These are phyloP conservation scores for Plasmodium fragile DNA, from an alignment of 169 alveolate species.

Conservation along the genomic window DNA sequence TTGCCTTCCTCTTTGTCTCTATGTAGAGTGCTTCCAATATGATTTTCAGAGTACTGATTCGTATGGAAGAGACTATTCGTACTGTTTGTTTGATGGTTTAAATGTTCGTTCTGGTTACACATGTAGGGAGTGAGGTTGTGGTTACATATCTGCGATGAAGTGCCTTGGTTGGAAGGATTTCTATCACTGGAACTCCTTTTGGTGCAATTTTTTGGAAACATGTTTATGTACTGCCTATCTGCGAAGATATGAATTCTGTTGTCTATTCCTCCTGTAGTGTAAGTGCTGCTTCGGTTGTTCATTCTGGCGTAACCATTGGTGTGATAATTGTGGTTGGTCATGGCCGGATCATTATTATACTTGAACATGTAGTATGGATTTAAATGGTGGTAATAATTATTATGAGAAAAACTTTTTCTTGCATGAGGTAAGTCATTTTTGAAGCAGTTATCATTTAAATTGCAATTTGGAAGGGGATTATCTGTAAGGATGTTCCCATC, in stretches of 20 bases:
- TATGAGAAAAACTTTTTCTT: conserved; percentile 1
- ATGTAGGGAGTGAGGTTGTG: neutral
- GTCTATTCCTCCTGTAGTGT: conserved; percentile 2
- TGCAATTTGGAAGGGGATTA: neutral
- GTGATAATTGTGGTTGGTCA: neutral
- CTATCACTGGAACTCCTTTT: conserved; percentile 1
- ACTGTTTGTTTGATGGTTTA: neutral
- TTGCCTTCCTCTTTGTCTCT: neutral
- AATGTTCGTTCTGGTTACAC: neutral
- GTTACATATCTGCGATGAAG: neutral
- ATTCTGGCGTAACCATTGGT: conserved; percentile 3
- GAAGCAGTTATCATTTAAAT: neutral
- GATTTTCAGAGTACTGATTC: neutral
- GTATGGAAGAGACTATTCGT: neutral
- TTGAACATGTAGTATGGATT: conserved; percentile 1
- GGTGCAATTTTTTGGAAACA: conserved; percentile 1
- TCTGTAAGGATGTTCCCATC: conserved; percentile 1
- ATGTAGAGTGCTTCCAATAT: neutral
- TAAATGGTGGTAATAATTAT: conserved; percentile 1
- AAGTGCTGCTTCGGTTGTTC: conserved; percentile 10
- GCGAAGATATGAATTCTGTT: neutral
- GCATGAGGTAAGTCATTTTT: neutral
- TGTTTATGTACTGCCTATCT: neutral
- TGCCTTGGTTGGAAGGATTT: neutral
- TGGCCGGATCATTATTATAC: neutral